Evolutionary conservation across 2,329 filamentous ascomycete species (phyloP).

Genomic region (Colletotrichum tanaceti): DNA sequence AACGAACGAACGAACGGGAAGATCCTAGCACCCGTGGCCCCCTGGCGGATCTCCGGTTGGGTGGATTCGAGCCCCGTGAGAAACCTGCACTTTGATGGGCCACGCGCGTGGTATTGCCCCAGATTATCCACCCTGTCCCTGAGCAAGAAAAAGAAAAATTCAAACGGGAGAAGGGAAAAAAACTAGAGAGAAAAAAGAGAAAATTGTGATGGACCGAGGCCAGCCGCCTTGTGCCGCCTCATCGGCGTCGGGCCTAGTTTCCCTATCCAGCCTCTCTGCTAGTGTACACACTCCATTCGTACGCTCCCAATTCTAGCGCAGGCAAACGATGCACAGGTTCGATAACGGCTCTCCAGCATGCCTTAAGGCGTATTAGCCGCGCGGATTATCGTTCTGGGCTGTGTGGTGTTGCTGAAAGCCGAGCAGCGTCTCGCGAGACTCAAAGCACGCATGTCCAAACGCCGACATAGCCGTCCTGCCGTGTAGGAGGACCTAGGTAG

Average conservation of each 20-base stretch:
- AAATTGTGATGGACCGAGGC: constrained; percentile 23
- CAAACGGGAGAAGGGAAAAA: not conserved
- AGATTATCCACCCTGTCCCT: constrained; percentile 34
- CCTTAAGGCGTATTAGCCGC: not conserved
- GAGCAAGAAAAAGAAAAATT: not conserved
- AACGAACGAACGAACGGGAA: constrained; percentile 27
- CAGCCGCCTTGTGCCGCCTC: constrained; percentile 31
- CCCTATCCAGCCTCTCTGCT: not conserved
- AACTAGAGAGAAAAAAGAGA: constrained; percentile 1
- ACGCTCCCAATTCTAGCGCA: too few species aligned
- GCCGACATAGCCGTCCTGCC: constrained; percentile 1
- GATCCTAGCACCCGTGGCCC: constrained; percentile 29
- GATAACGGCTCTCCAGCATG: not conserved
- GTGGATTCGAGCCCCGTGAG: not conserved
- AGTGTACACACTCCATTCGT: not conserved
- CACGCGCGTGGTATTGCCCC: constrained; percentile 32
- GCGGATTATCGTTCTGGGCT: not conserved
- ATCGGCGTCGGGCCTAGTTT: constrained; percentile 1
- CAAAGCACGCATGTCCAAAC: not conserved
- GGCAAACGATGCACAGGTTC: too few species aligned
- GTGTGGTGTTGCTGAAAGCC: not conserved
- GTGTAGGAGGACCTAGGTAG: too few species aligned
- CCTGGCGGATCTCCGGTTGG: constrained; percentile 32
- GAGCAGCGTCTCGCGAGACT: not conserved
- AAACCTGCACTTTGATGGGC: constrained; percentile 13